phyloP scores from a whole-genome alignment of 2,329 filamentous ascomycete genomes.

The Aquanectria penicillioides region DNA sequence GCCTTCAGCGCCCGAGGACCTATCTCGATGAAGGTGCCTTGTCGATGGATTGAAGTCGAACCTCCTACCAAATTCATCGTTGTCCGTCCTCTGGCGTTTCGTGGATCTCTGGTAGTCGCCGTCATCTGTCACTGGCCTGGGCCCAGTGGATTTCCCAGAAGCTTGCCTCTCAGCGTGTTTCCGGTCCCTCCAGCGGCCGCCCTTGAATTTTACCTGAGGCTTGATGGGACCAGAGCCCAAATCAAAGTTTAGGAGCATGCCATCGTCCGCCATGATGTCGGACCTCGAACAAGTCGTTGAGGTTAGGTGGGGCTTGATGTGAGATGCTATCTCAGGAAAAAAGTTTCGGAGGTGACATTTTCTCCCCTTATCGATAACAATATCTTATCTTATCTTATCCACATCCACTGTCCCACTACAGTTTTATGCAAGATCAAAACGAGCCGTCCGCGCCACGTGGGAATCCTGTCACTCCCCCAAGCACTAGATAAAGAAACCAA shows the following conservation, averaged over 20 bases:
- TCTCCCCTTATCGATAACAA: conserved; percentile 38
- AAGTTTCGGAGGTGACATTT: conserved; percentile 33
- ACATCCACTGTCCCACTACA: neutral
- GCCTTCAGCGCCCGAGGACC: conserved; percentile 26
- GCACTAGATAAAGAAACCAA: too few relatives aligned
- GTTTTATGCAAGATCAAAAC: neutral
- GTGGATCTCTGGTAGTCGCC: conserved; percentile 47
- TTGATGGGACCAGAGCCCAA: conserved; percentile 74
- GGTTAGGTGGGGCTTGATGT: conserved; percentile 33
- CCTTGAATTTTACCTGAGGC: conserved; percentile 76
- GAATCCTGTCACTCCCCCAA: too few relatives aligned
- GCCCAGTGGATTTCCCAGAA: conserved; percentile 30
- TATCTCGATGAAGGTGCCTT: conserved; percentile 25
- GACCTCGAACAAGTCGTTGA: conserved; percentile 29
- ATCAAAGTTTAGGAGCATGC: conserved; percentile 93
- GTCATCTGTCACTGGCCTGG: conserved; percentile 34
- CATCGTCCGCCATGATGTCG: conserved; percentile 85
- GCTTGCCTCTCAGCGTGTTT: conserved; percentile 67
- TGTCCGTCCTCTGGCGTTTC: conserved; percentile 57
- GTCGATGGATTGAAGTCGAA: conserved; percentile 29
- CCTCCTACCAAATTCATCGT: conserved; percentile 22
- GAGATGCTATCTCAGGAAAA: conserved; percentile 26
- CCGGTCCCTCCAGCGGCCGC: conserved; percentile 93
- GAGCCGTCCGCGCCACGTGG: too few relatives aligned
- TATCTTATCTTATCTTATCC: conserved; percentile 28